Conservation (phyloP, 2,329 filamentous ascomycete species). For the Alternaria dauci region DNA sequence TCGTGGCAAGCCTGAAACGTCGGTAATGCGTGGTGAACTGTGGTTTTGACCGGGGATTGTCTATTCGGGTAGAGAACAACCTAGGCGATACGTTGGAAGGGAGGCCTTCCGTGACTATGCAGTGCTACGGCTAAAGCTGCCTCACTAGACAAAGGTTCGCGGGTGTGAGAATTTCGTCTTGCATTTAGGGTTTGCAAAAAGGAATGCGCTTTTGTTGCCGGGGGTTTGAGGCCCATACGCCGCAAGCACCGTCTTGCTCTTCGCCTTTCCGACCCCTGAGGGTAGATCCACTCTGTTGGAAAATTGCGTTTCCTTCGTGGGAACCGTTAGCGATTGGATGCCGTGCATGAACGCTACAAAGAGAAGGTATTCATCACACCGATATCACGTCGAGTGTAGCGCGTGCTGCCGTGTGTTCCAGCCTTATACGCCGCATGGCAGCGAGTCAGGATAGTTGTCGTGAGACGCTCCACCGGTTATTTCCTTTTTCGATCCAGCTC, state of each 20-base stretch:
- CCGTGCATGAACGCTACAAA: not conserved
- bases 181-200: slow-evolving; percentile 7
- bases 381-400: slow-evolving; percentile 2
- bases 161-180: not conserved
- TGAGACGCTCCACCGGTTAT: slow-evolving; percentile 3
- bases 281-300: slow-evolving; percentile 3
- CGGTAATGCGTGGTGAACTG: slow-evolving; percentile 10
- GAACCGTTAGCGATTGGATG: slow-evolving; percentile 3
- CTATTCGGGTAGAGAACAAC: not conserved
- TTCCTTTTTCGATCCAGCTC: slow-evolving; percentile 6
- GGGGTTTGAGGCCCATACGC: not conserved
- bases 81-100: slow-evolving; percentile 4
- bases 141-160: not conserved
- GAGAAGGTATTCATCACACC: not conserved
- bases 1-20: slow-evolving; percentile 23
- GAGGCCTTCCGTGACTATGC: not conserved
- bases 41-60: slow-evolving; percentile 9
- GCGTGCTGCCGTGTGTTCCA: slow-evolving; percentile 17
- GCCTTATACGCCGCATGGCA: slow-evolving; percentile 5
- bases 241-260: slow-evolving; percentile 5
- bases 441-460: slow-evolving; percentile 13
- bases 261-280: not conserved
- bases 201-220: not conserved
- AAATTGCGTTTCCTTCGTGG: slow-evolving; percentile 2
- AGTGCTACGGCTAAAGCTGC: not conserved